Evolutionary conservation across 2,329 filamentous ascomycete species (phyloP).

Genomic region (Pseudogymnoascus destructans): DNA sequence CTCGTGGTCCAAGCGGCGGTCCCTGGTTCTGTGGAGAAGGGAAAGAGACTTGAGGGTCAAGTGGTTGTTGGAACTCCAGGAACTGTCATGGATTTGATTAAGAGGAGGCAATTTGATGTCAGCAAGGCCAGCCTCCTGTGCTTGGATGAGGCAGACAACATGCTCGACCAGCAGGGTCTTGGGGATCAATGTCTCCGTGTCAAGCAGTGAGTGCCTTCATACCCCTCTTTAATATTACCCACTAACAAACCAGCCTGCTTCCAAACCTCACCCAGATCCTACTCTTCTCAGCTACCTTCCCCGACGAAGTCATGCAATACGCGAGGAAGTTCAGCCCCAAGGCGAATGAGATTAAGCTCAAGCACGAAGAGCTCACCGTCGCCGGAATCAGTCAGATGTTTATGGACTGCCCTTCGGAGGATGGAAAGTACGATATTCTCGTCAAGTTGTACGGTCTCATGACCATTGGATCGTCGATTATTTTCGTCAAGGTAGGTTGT

Average conservation of each 20-base stretch:
- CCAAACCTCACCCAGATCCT: conserved; percentile 70
- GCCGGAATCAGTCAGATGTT: conserved; percentile 97
- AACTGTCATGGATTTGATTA: conserved; percentile 79
- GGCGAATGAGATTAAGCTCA: conserved; percentile 75
- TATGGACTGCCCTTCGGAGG: conserved; percentile 74
- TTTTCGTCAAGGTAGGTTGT: conserved; percentile 72
- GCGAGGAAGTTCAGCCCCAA: conserved; percentile 73
- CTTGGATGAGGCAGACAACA: conserved; percentile 95
- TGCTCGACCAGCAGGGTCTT: conserved; percentile 90
- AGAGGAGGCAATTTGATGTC: conserved; percentile 59
- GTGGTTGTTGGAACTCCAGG: conserved; percentile 90
- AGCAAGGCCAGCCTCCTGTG: conserved; percentile 68
- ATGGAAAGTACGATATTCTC: conserved; percentile 76
- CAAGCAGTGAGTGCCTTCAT: conserved; percentile 50
- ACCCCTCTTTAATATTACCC: background rate
- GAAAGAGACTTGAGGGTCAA: conserved; percentile 56
- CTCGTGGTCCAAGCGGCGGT: conserved; percentile 72
- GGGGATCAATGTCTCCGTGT: conserved; percentile 91
- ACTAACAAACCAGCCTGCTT: conserved; percentile 34
- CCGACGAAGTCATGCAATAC: conserved; percentile 71
- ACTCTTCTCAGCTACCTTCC: conserved; percentile 91
- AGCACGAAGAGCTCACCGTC: conserved; percentile 85
- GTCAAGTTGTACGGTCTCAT: conserved; percentile 91
- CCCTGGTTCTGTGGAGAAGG: conserved; percentile 59
- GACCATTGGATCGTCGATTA: conserved; percentile 94